Evolutionary conservation across 2,329 filamentous ascomycete species (phyloP).

Genomic region (Aspergillus sp.): DNA sequence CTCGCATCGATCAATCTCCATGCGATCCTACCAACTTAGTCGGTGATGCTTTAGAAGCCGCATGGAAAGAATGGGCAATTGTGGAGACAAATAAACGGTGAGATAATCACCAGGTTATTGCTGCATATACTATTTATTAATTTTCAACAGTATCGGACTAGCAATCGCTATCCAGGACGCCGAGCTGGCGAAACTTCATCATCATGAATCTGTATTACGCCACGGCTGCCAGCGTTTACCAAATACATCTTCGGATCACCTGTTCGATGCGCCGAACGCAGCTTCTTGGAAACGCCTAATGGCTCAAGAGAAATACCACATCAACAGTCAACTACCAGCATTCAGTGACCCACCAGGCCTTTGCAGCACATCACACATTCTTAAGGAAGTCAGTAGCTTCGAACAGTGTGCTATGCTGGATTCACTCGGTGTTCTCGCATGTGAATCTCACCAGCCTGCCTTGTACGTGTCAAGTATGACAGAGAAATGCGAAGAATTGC

Average conservation of each 20-base stretch:
- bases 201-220: not conserved
- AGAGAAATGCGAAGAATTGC: not conserved
- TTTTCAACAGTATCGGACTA: not conserved
- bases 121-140: not conserved
- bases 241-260: not conserved
- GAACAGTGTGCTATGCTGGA: not conserved
- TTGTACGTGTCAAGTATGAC: not conserved
- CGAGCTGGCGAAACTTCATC: not conserved
- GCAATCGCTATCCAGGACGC: not conserved
- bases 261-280: not conserved
- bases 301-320: no score
- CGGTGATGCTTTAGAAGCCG: not conserved
- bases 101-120: not conserved
- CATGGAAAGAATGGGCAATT: not conserved
- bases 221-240: not conserved
- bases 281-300: not conserved
- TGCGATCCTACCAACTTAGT: not conserved
- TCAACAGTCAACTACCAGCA: no score
- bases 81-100: slow-evolving; percentile 1
- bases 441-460: not conserved
- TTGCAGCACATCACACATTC: not conserved
- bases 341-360: not conserved
- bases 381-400: not conserved
- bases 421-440: not conserved
- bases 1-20: not conserved